Conservation (phyloP, 176 grass and related monocot genomes). For the Oryza australiensis region DNA sequence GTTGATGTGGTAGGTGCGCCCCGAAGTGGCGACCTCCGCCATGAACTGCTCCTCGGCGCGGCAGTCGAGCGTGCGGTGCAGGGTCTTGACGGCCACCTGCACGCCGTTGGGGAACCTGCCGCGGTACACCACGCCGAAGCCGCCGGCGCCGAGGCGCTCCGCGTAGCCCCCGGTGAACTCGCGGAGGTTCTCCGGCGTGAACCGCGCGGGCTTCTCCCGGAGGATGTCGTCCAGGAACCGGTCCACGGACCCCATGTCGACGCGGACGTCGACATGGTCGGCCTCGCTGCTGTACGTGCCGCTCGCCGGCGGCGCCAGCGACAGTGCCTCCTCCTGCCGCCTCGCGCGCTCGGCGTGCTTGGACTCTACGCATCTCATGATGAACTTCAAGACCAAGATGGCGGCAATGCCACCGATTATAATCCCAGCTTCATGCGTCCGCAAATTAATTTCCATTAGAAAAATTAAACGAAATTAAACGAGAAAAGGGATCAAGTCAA, state of each 20-base stretch:
- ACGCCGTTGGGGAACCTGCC: constrained; percentile 45
- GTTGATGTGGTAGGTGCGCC: constrained; percentile 62
- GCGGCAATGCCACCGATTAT: background rate
- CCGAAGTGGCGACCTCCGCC: constrained; percentile 66
- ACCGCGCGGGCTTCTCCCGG: constrained; percentile 56
- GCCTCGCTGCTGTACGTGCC: background rate
- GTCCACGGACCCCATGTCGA: constrained; percentile 50
- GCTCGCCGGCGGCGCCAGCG: background rate
- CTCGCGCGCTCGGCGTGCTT: constrained; percentile 29
- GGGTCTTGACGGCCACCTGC: constrained; percentile 43
- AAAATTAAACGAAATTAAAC: background rate
- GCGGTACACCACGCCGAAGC: constrained; percentile 69
- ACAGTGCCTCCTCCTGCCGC: background rate
- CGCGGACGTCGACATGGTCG: background rate
- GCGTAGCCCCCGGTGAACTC: constrained; percentile 39
- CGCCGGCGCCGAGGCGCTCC: constrained; percentile 54
- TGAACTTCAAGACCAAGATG: background rate
- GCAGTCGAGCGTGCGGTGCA: constrained; percentile 38
- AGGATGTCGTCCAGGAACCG: constrained; percentile 54
- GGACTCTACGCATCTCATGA: constrained; percentile 10
- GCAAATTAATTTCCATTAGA: background rate
- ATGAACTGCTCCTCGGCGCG: constrained; percentile 60
- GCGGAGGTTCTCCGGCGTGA: constrained; percentile 46
- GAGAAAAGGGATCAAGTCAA: no score
- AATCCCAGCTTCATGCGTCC: constrained; percentile 14